Evolutionary conservation across 371 early-diverging fungal species (phyloP), one percentile per base, ranked within the genome.

Genomic region (Mortierella sp.): DNA sequence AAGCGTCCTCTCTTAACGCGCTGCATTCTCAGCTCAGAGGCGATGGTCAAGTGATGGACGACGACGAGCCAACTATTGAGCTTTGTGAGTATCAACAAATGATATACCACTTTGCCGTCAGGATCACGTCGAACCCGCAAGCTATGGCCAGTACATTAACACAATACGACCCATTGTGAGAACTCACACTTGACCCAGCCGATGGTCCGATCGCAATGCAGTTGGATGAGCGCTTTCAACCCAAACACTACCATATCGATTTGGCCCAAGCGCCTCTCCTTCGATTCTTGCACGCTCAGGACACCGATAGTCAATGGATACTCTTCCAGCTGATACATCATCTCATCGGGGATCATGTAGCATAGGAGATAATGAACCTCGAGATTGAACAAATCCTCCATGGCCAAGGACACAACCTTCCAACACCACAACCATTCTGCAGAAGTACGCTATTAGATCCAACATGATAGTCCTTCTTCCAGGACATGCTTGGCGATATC

Each of bases 161-260:
- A n/a, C n/a, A n/a, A n/a, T n/a, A n/a, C n/a, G n/a, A n/a, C n/a
- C n/a, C n/a, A n/a, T n/a, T 58, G 3, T 30, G 23, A 1, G 58
- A 65, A 16, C 45, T 52, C 12, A 13, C 38, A 21, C 31, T 65
- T 21, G 54, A 58, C 52, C 42, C 54, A 19, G 48, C 43, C 12
- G 34, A 58, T 52, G 66, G 66, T 4, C 43, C 66, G n/a, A 46
- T 65, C n/a, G 14, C 28, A 3, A 43, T 46, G 6, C 66, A 65
- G 34, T 21, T 65, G 18, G 30, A 9, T 13, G 18, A 45, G 16
- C 30, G 26, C 10, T 58, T 38, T 30, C 34, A 57, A 21, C 53
- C 58, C 21, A 16, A 30, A 3, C 14, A 58, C 18, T 28, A 65
- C 47, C 42, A 39, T 9, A 43, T 53, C 18, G 45, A 58, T 2